A percentile compares a stretch with the other conserved stretches of the same genome.
Evolutionary conservation across 495 filamentous ascomycete species (phyloP).

Genomic region (Neurospora tetrasperma): DNA sequence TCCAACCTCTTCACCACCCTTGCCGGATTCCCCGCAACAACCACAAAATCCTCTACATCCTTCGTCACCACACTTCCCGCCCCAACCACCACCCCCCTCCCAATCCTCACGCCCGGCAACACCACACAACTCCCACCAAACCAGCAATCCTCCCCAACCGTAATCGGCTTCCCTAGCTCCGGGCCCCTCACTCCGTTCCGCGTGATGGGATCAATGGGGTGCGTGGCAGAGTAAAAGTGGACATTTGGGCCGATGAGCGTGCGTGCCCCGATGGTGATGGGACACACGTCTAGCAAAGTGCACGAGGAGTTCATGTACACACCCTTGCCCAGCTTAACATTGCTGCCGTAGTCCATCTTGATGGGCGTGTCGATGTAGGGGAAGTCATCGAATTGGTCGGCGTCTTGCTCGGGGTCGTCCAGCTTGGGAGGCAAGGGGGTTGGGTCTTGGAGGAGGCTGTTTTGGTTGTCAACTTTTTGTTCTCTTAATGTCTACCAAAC

Average conservation of each 20-base stretch:
- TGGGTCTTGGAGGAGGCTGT: conserved; percentile 48
- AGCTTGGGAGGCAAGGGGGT: conserved; percentile 50
- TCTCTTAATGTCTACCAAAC: neutral
- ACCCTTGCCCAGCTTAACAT: conserved; percentile 53
- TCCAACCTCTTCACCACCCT: conserved; percentile 48
- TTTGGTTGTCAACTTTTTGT: neutral
- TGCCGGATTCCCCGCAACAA: conserved; percentile 60
- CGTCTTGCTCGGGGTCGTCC: conserved; percentile 46
- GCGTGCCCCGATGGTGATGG: conserved; percentile 66
- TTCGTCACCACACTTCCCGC: conserved; percentile 89
- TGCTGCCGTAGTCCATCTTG: conserved; percentile 65
- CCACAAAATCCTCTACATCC: conserved; percentile 55
- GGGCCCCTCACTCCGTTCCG: conserved; percentile 67
- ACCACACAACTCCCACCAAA: conserved; percentile 65
- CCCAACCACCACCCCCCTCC: conserved; percentile 60
- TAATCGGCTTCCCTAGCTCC: conserved; percentile 65
- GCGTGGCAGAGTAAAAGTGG: conserved; percentile 59
- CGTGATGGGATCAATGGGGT: conserved; percentile 64
- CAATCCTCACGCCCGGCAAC: conserved; percentile 70
- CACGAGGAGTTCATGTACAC: conserved; percentile 73
- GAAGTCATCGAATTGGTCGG: conserved; percentile 45
- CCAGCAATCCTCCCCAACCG: conserved; percentile 84
- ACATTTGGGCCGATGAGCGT: conserved; percentile 76
- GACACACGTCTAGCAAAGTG: conserved; percentile 67
- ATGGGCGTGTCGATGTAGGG: conserved; percentile 67